Evolutionary conservation across 192 early-diverging fungal species (phyloP), one percentile per base, ranked within the genome.

Genomic region (Backusella tuberculispora): DNA sequence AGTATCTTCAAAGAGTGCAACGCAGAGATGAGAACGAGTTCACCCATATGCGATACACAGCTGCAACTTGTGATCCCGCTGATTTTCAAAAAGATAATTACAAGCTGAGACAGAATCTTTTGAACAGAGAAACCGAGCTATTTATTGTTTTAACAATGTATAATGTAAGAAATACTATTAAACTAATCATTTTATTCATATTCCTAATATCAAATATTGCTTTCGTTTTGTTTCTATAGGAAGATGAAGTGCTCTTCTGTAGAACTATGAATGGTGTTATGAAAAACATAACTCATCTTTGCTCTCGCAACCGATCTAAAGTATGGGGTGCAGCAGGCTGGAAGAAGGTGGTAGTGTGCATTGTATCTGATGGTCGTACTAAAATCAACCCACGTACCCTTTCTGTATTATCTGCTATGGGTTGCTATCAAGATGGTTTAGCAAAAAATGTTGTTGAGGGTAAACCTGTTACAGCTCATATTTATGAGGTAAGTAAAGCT

Each of bases 161-260:
- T 76, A 89, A 89, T 50, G 86, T 85, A 82, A 81, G 75, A 3
- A 21, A 4, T 12, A 24, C 3, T 26, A 24, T 24, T 12, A 60
- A 13, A 9, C 26, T 24, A 6, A 60, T 13, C 21, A 12, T 26
- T 4, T 9, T 13, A 1, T 24, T 24, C 3, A 12, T 12, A 1
- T 60, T 60, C 26, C 19, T 12, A 26, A 21, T 34, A 60, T 8
- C 21, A 15, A 19, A 41, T 19, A 42, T 72, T 63, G 40, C 42
- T 44, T 40, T 37, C 15, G 12, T 77, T 19, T 48, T 77, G 29
- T 47, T 15, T 14, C 34, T 56, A 1, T 66, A 86, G 85, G 97
- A 98, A 86, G 96, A 97, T 80, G 93, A 97, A 76, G 80, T 91
- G 29, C 83, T 97, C 68, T 98, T 98, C 81, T 91, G 89, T 78